A percentile compares a stretch with the other conserved stretches of the same genome.
Conservation (phyloP, 2,329 filamentous ascomycete genomes). For the Trichoderma hamatum region DNA sequence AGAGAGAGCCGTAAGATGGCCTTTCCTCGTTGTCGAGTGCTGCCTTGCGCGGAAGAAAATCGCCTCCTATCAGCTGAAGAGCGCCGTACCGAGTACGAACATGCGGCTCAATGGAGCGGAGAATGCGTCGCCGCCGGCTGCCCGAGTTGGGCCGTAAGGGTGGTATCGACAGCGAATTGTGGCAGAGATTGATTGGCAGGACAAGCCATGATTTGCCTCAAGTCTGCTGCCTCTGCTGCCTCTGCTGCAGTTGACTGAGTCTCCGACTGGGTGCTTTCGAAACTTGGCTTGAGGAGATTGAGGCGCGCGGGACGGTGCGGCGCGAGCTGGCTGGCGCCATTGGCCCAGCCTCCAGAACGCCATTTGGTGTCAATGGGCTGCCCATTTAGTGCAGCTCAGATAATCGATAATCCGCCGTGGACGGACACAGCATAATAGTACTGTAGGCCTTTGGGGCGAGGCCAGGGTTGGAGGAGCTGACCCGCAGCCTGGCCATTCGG, state of each 20-base stretch:
- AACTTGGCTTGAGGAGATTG: conserved; percentile 1
- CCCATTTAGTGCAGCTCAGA: conserved; percentile 12
- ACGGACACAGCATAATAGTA: not conserved
- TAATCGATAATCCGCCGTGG: not conserved
- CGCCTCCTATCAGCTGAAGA: not conserved
- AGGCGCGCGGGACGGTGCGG: conserved; percentile 27
- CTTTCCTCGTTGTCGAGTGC: not conserved
- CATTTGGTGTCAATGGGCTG: not conserved
- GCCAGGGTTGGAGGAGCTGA: not conserved
- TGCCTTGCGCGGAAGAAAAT: not conserved
- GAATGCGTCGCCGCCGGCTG: not conserved
- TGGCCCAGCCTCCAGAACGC: conserved; percentile 20
- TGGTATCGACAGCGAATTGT: not conserved
- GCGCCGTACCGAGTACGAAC: not conserved
- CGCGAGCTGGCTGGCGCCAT: conserved; percentile 22
- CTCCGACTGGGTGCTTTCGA: not conserved
- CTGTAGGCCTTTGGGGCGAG: not conserved
- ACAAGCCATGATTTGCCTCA: not conserved
- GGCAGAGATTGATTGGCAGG: conserved; percentile 2
- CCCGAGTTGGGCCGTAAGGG: not conserved
- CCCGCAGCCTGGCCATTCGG: not conserved
- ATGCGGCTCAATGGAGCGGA: not conserved
- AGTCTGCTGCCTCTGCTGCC: not conserved
- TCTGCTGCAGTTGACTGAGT: not conserved
- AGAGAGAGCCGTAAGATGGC: not conserved